These are phyloP conservation scores for Alternaria ventricosa DNA, from an alignment of 2,329 filamentous ascomycete species.

Conservation along the genomic window DNA sequence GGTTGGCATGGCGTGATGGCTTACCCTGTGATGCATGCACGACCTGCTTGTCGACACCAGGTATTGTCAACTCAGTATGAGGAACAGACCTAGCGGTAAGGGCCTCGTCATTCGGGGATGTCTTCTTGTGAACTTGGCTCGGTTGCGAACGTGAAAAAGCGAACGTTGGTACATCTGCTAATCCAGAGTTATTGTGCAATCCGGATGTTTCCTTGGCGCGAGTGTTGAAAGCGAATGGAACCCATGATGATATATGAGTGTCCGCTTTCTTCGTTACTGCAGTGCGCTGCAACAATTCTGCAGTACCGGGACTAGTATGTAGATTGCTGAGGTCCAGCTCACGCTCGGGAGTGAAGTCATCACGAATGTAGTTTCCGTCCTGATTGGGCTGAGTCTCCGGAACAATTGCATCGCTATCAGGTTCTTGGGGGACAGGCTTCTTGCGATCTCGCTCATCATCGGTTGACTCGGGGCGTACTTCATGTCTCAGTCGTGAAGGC, in stretches of 20 bases:
- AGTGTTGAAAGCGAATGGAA: background rate
- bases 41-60: background rate
- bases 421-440: conserved; percentile 18
- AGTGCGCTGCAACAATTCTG: conserved; percentile 5
- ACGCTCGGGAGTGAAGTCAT: background rate
- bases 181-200: background rate
- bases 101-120: background rate
- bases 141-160: background rate
- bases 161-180: background rate
- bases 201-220: background rate
- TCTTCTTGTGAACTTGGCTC: background rate
- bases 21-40: background rate
- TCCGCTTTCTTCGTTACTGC: background rate
- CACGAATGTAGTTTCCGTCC: background rate
- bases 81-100: background rate
- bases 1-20: background rate
- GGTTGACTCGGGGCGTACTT: conserved; percentile 19
- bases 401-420: conserved; percentile 23
- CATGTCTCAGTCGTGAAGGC: conserved; percentile 33
- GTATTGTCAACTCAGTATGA: background rate
- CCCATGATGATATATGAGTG: background rate
- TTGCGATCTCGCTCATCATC: conserved; percentile 17
- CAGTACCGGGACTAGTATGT: conserved; percentile 3
- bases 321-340: background rate
- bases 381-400: conserved; percentile 29